Evolutionary conservation across 148 eudicot genomes (phyloP).

Genomic region (Vaccinium darrowii): DNA sequence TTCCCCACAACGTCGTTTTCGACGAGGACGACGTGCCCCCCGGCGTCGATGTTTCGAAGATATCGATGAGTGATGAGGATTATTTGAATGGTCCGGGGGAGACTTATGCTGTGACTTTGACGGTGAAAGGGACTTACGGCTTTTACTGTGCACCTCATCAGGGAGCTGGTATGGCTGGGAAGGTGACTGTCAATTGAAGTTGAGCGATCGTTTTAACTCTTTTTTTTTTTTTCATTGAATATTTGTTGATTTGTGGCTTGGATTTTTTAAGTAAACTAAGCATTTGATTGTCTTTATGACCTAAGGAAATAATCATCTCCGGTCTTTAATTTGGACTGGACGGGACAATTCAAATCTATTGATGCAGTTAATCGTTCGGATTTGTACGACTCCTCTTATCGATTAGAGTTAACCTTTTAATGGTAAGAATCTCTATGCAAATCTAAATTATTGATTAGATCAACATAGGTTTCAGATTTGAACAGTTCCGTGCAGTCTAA

Average conservation of each 20-base stretch:
- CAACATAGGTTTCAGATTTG: no score
- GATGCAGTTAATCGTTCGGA: no score
- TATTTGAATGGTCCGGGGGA: conserved; percentile 68
- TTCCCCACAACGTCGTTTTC: conserved; percentile 88
- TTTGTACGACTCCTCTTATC: no score
- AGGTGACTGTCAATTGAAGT: conserved; percentile 66
- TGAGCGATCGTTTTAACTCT: not conserved
- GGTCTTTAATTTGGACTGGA: no score
- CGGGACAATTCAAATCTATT: no score
- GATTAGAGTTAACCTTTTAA: no score
- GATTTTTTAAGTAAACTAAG: not conserved
- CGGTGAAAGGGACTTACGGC: conserved; percentile 74
- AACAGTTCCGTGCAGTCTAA: no score
- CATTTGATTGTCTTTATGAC: no score
- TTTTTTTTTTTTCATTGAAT: not conserved
- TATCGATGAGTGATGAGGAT: conserved; percentile 81
- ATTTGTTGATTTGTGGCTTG: not conserved
- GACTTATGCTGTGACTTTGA: conserved; percentile 57
- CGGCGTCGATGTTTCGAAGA: conserved; percentile 61
- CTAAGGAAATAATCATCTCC: no score
- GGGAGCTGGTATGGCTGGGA: conserved; percentile 96
- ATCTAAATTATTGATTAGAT: no score
- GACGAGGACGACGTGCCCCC: conserved; percentile 84
- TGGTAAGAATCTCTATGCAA: no score
- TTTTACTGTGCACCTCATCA: conserved; percentile 89